Percentiles rank a stretch among this genome's conserved stretches.
Conservation (phyloP, 1,284 basidiomycete genomes). For the Sphagnurus paluster region DNA sequence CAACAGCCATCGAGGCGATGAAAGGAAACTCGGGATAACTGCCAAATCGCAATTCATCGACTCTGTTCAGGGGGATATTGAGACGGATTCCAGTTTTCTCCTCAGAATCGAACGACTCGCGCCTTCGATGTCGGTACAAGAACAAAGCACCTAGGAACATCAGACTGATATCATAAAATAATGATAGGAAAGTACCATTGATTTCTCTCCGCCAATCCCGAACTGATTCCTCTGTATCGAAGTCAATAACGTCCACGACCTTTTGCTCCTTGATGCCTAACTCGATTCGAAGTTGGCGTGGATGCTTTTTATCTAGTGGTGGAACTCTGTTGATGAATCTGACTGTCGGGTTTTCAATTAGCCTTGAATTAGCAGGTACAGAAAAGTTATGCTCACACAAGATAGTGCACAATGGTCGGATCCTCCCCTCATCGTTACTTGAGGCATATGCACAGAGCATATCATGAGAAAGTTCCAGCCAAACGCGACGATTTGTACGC, state of each 20-base stretch:
- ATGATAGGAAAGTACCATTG: constrained; percentile 32
- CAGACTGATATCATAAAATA: not conserved
- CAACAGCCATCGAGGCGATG: constrained; percentile 25
- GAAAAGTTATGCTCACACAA: constrained; percentile 41
- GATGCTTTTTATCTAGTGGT: constrained; percentile 45
- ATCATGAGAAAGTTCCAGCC: constrained; percentile 64
- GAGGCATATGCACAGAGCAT: constrained; percentile 62
- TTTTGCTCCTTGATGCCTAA: constrained; percentile 30
- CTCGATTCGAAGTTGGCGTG: constrained; percentile 40
- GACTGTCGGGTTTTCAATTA: constrained; percentile 30
- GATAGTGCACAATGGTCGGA: constrained; percentile 52
- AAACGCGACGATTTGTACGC: constrained; percentile 50
- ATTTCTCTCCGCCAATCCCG: constrained; percentile 61
- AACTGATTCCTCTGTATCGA: constrained; percentile 62
- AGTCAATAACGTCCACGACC: constrained; percentile 39
- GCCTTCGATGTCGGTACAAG: constrained; percentile 44
- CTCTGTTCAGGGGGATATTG: constrained; percentile 54
- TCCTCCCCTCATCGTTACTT: constrained; percentile 53
- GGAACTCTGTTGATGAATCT: constrained; percentile 40
- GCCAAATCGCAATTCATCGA: constrained; percentile 29
- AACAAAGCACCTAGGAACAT: constrained; percentile 41
- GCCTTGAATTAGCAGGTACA: constrained; percentile 13
- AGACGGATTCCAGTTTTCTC: constrained; percentile 50
- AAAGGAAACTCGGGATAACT: constrained; percentile 22
- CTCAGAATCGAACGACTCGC: constrained; percentile 33